These are phyloP conservation scores for Fusarium oligoseptatum DNA, from an alignment of 2,329 filamentous ascomycete genomes.

Conservation along the genomic window DNA sequence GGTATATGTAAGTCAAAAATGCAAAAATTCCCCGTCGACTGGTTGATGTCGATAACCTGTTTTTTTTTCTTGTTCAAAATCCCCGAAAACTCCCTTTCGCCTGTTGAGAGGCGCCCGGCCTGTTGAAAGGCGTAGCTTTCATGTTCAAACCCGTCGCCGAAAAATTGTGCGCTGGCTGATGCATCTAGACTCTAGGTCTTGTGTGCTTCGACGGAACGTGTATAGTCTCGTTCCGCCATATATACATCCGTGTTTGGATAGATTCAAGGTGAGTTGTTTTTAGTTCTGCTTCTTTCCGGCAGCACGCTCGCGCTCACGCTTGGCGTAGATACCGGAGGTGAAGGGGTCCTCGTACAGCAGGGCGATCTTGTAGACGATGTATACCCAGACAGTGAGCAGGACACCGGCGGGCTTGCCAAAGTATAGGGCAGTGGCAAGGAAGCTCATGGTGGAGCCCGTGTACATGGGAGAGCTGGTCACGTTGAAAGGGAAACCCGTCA, in stretches of 20 bases:
- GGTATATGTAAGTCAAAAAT: slow-evolving; percentile 28
- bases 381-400: slow-evolving; percentile 80
- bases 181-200: slow-evolving; percentile 10
- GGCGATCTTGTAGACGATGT: slow-evolving; percentile 83
- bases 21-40: slow-evolving; percentile 23
- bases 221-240: slow-evolving; percentile 8
- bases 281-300: slow-evolving; percentile 67
- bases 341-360: slow-evolving; percentile 94
- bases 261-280: slow-evolving; percentile 40
- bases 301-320: slow-evolving; percentile 75
- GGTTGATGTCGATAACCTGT: slow-evolving; percentile 38
- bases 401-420: slow-evolving; percentile 91
- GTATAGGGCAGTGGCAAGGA: slow-evolving; percentile 87
- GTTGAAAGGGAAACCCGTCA: slow-evolving; percentile 96
- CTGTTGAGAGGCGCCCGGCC: slow-evolving; percentile 47
- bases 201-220: neutral
- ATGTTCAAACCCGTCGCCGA: slow-evolving; percentile 34
- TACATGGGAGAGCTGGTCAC: slow-evolving; percentile 95
- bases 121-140: slow-evolving; percentile 48
- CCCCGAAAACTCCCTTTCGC: slow-evolving; percentile 42
- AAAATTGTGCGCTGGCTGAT: slow-evolving; percentile 26
- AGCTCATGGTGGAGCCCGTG: slow-evolving; percentile 92
- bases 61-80: slow-evolving; percentile 17
- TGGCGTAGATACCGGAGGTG: slow-evolving; percentile 91
- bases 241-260: slow-evolving; percentile 20